A percentile compares a stretch with the other conserved stretches of the same genome.
Evolutionary conservation across 352 stramenopile species (phyloP).

Genomic region (Pythium aquatile): DNA sequence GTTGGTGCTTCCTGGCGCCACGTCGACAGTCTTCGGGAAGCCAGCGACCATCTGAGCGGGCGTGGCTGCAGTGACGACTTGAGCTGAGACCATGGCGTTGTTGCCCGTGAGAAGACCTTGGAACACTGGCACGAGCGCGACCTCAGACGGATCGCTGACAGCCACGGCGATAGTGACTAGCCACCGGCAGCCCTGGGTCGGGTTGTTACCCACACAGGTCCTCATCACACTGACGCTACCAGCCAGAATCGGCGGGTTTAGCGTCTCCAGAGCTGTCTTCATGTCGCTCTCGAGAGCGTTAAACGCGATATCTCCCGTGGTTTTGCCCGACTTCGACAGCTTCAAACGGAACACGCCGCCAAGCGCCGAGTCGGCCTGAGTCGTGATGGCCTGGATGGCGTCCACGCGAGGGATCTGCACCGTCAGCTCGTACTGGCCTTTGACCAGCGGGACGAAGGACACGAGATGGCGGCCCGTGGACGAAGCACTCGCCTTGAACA

Average conservation of each 20-base stretch:
- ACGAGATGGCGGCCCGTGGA: slow-evolving; percentile 81
- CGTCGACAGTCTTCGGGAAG: slow-evolving; percentile 66
- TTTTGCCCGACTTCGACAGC: slow-evolving; percentile 35
- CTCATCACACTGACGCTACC: slow-evolving; percentile 31
- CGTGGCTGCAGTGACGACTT: slow-evolving; percentile 33
- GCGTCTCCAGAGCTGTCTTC: slow-evolving; percentile 55
- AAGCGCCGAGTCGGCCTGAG: slow-evolving; percentile 42
- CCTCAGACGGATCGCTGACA: slow-evolving; percentile 6
- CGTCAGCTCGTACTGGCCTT: slow-evolving; percentile 87
- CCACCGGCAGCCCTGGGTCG: slow-evolving; percentile 66
- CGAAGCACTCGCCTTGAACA: slow-evolving; percentile 55
- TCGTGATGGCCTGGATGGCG: slow-evolving; percentile 74
- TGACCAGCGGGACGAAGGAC: slow-evolving; percentile 88
- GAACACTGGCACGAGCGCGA: slow-evolving; percentile 10
- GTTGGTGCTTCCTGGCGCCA: slow-evolving; percentile 55
- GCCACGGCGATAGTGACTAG: slow-evolving; percentile 52
- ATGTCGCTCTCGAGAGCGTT: slow-evolving; percentile 40
- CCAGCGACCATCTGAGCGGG: slow-evolving; percentile 43
- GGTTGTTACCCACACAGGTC: slow-evolving; percentile 39
- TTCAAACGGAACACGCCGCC: slow-evolving; percentile 65
- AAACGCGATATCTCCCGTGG: slow-evolving; percentile 56
- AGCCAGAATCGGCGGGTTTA: slow-evolving; percentile 48
- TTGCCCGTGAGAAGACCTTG: slow-evolving; percentile 47
- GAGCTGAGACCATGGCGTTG: slow-evolving; percentile 41
- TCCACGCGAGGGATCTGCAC: slow-evolving; percentile 72